Conservation (phyloP, 805 yeast genomes). For the Metschnikowia baotianmanensis region DNA sequence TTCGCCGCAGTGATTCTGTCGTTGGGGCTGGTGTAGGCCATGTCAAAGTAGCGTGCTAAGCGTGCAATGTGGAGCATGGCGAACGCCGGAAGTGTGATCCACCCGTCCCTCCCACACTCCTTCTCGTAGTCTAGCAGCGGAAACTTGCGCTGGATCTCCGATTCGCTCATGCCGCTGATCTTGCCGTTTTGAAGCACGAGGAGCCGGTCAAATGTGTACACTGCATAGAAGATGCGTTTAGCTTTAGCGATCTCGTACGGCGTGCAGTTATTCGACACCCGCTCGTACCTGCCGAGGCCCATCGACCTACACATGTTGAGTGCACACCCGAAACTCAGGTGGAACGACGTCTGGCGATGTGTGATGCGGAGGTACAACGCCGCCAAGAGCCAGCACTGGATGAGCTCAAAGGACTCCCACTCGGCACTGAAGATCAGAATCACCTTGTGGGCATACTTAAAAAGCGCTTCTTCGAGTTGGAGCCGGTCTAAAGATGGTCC, state of each 20-base stretch:
- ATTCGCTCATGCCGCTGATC: constrained; percentile 33
- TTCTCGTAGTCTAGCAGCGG: constrained; percentile 29
- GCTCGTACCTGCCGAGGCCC: constrained; percentile 36
- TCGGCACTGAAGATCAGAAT: constrained; percentile 43
- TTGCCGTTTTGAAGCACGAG: constrained; percentile 54
- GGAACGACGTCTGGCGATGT: constrained; percentile 45
- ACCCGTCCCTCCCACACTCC: constrained; percentile 40
- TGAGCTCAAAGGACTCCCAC: constrained; percentile 51
- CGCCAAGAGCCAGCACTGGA: constrained; percentile 49
- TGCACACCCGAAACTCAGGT: constrained; percentile 42
- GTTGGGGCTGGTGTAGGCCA: constrained; percentile 26
- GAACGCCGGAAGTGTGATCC: constrained; percentile 48
- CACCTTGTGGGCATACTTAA: constrained; percentile 39
- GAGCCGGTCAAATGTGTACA: constrained; percentile 52
- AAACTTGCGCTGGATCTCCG: constrained; percentile 33
- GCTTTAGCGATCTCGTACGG: constrained; percentile 47
- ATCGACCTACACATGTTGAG: constrained; percentile 43
- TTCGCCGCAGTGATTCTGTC: constrained; percentile 29
- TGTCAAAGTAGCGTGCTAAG: constrained; percentile 36
- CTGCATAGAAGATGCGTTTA: constrained; percentile 53
- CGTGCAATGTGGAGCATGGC: constrained; percentile 45
- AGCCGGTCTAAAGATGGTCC: constrained; percentile 23
- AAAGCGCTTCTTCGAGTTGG: constrained; percentile 41
- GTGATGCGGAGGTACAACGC: constrained; percentile 42
- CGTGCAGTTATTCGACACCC: constrained; percentile 21